Evolutionary conservation across 108 stramenopile species (phyloP).

Genomic region (Conticribra guillardii): DNA sequence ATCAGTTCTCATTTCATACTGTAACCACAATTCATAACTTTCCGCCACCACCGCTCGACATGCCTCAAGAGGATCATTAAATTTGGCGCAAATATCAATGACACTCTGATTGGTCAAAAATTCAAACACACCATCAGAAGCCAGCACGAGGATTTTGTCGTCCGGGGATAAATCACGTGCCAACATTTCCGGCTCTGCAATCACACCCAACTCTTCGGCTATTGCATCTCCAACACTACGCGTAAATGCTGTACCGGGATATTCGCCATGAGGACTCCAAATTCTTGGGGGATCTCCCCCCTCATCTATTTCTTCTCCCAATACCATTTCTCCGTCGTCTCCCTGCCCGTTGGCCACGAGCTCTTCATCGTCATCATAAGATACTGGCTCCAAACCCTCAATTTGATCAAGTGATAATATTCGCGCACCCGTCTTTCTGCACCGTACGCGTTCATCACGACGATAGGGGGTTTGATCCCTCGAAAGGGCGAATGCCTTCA

Average conservation of each 20-base stretch:
- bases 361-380: constrained; percentile 55
- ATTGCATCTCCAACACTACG: constrained; percentile 90
- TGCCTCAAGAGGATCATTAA: constrained; percentile 85
- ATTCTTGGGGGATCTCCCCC: constrained; percentile 94
- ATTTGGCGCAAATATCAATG: constrained; percentile 70
- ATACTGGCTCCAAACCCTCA: constrained; percentile 73
- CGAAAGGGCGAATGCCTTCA: constrained; percentile 76
- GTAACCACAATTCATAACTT: constrained; percentile 96
- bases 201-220: constrained; percentile 90
- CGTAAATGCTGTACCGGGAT: constrained; percentile 95
- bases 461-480: constrained; percentile 91
- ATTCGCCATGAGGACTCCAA: constrained; percentile 85
- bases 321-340: constrained; percentile 47
- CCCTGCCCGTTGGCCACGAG: background rate
- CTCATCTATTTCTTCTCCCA: constrained; percentile 84
- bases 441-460: constrained; percentile 84
- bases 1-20: constrained; percentile 97
- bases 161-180: constrained; percentile 63
- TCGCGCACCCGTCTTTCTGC: constrained; percentile 68
- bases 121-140: constrained; percentile 96
- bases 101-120: constrained; percentile 90
- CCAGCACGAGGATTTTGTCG: constrained; percentile 90
- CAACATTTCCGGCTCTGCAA: constrained; percentile 90
- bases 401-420: constrained; percentile 83
- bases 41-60: constrained; percentile 95